Evolutionary conservation across 495 filamentous ascomycete species (phyloP).

Genomic region (Recurvomyces mirabilis): DNA sequence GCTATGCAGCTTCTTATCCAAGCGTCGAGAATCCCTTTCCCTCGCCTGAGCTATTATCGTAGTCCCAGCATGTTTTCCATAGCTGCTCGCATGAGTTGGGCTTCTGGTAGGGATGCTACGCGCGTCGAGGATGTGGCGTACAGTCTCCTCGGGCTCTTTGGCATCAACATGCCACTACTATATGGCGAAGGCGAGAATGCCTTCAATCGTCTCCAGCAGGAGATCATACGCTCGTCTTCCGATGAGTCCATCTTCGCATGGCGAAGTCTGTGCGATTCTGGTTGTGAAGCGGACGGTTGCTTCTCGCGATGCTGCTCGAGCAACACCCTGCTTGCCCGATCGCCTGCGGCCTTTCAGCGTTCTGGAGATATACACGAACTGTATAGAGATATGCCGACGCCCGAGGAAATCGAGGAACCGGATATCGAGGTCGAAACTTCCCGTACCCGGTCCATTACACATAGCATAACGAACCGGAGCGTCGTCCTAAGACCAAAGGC

Average conservation of each 20-base stretch:
- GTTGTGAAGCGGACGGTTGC: too few relatives aligned
- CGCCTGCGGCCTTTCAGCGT: too few relatives aligned
- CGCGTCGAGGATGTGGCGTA: slow-evolving; percentile 16
- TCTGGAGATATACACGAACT: too few relatives aligned
- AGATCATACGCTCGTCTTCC: slow-evolving; percentile 2
- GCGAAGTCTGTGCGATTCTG: too few relatives aligned
- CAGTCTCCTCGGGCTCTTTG: slow-evolving; percentile 17
- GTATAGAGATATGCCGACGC: too few relatives aligned
- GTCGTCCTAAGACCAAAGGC: too few relatives aligned
- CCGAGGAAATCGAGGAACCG: too few relatives aligned
- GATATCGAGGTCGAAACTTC: too few relatives aligned
- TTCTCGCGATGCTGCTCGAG: too few relatives aligned
- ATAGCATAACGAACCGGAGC: too few relatives aligned
- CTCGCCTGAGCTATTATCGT: not conserved
- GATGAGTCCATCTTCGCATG: slow-evolving; percentile 14
- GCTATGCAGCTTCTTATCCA: not conserved
- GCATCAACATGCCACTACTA: slow-evolving; percentile 16
- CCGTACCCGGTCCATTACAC: too few relatives aligned
- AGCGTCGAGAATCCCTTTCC: not conserved
- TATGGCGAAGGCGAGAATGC: slow-evolving; percentile 17
- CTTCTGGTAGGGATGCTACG: slow-evolving; percentile 9
- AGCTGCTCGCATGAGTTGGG: slow-evolving; percentile 19
- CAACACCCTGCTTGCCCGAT: too few relatives aligned
- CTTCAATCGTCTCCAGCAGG: slow-evolving; percentile 14
- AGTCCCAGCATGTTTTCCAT: slow-evolving; percentile 6